Conservation (phyloP, 2,329 filamentous ascomycete genomes). For the Sporothrix mexicana region DNA sequence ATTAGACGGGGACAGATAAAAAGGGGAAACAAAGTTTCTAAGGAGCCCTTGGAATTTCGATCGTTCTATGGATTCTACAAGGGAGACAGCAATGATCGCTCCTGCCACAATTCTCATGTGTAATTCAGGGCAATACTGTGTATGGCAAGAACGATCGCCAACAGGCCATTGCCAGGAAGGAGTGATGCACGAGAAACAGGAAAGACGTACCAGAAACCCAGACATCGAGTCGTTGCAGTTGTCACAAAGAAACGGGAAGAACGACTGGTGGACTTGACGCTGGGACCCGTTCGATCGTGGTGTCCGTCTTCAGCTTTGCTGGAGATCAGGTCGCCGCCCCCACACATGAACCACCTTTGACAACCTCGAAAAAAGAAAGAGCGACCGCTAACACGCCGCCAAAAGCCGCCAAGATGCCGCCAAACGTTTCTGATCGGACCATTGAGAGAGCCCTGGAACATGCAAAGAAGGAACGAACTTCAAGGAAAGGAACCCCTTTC, state of each 20-base stretch:
- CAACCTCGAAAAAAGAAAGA: neutral
- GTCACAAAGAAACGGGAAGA: neutral
- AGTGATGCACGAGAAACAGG: neutral
- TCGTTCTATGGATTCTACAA: neutral
- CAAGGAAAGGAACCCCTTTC: neutral
- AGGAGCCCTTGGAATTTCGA: conserved; percentile 9
- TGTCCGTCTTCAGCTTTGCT: neutral
- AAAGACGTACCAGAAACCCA: no score
- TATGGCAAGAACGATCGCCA: conserved; percentile 10
- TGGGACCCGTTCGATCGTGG: neutral
- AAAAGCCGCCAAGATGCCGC: neutral
- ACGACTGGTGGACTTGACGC: neutral
- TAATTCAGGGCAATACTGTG: neutral
- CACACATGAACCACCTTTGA: neutral
- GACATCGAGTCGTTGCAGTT: no score
- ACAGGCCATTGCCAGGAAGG: neutral
- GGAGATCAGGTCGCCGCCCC: conserved; percentile 3
- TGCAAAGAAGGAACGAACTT: neutral
- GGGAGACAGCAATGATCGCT: neutral
- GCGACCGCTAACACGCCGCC: conserved; percentile 6
- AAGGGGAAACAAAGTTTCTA: conserved; percentile 5
- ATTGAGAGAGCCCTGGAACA: neutral
- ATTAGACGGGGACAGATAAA: neutral
- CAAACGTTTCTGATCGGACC: conserved; percentile 1
- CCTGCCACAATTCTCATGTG: no score